Percentiles rank a stretch among this genome's conserved stretches.
These are phyloP conservation scores for Fusarium drepaniforme DNA, from an alignment of 2,329 filamentous ascomycete genomes.

Conservation along the genomic window DNA sequence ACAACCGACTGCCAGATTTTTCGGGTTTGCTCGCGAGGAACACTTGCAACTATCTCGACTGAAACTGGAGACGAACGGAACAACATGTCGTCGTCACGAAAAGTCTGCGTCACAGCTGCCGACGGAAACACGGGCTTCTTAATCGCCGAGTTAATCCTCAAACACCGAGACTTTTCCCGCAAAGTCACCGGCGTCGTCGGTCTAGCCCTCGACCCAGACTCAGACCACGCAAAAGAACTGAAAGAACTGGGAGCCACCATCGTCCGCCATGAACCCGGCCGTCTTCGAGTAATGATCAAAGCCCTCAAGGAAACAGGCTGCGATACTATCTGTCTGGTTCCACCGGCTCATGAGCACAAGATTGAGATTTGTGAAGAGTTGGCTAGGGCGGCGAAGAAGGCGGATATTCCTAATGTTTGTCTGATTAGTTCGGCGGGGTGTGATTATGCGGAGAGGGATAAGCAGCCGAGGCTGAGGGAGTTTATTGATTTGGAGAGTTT, in stretches of 20 bases:
- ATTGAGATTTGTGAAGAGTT: slow-evolving; percentile 19
- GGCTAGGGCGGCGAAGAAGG: slow-evolving; percentile 12
- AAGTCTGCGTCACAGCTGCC: slow-evolving; percentile 60
- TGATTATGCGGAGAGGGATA: slow-evolving; percentile 58
- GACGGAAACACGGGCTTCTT: slow-evolving; percentile 65
- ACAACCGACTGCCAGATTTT: background rate
- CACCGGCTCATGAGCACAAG: slow-evolving; percentile 17
- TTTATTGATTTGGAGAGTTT: slow-evolving; percentile 63
- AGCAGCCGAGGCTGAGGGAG: slow-evolving; percentile 62
- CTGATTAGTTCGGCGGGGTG: slow-evolving; percentile 20
- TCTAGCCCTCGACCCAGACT: slow-evolving; percentile 55
- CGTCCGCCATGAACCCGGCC: slow-evolving; percentile 12
- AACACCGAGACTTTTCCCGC: slow-evolving; percentile 54
- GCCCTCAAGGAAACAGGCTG: slow-evolving; percentile 2
- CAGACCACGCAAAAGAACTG: slow-evolving; percentile 15
- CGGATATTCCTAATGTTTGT: slow-evolving; percentile 18
- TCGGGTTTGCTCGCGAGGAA: rapidly evolving
- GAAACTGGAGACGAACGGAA: background rate
- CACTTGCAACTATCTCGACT: background rate
- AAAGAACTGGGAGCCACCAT: slow-evolving; percentile 18
- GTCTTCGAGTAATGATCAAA: slow-evolving; percentile 10
- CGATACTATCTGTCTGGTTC: slow-evolving; percentile 19
- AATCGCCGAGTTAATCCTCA: slow-evolving; percentile 63
- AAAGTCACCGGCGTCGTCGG: slow-evolving; percentile 56
- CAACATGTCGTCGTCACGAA: slow-evolving; percentile 55